Base-by-base conservation (phyloP, 176 grass and related monocot genomes). In the Aegilops bicornis region DNA sequence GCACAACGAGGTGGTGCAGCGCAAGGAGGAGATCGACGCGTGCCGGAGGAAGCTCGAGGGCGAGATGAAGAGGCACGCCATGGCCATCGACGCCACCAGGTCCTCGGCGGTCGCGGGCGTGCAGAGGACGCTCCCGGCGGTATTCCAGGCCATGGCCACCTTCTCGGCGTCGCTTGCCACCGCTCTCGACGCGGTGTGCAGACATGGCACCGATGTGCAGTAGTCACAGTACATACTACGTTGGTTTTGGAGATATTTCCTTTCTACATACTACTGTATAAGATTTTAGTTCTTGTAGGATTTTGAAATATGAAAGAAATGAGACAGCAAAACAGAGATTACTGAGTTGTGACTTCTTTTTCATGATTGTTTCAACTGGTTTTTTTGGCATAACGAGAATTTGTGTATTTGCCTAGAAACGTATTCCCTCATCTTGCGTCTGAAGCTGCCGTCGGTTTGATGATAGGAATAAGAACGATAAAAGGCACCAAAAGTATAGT, bases 41-140 rank as follows among this genome's bases (percentile, higher is more conserved):
- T 93, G 84, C 86, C 25, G 82, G 59, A 85, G 85, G 83, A 63
- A 22, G 84, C 87, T 89, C 74, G 94, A 89, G 87, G 94, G 93
- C 65, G 94, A 95, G 84, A 95, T 93, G 89, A 66, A 79, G 27
- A 92, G 89, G 77, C 91, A 95, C 42, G 89, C 87, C 27, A 88
- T 91, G 89, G 89, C 94, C 63, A 90, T 95, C 48, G 94, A 93
- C 71, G 86, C 88, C 2, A 95, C 91, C 0, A 89, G 91, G 54
- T 60, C 84, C 3, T 76, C 89, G 32, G 86, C 89, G n/a, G 86
- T 93, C 35, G 89, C 70, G 84, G 68, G 83, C 73, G 89, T 93
- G 43, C 94, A 93, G 87, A 86, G 87, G 72, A 92, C 70, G 72
- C 78, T 95, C 23, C 94, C 94, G 0, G 94, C 87, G 47, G 89